Evolutionary conservation across 495 filamentous ascomycete genomes (phyloP).

Genomic region (Talaromyces thailandensis): DNA sequence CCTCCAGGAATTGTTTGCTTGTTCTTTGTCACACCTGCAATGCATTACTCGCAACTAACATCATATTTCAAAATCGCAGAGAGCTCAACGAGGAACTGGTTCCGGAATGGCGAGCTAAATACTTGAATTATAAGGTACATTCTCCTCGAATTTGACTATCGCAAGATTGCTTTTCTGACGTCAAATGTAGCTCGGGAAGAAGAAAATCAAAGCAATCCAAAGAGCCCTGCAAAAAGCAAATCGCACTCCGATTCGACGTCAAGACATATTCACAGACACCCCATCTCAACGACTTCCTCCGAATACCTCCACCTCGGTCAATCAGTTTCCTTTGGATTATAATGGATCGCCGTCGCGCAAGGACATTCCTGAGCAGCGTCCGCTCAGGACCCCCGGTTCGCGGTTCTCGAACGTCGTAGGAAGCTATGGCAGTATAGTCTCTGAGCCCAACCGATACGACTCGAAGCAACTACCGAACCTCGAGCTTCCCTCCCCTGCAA

Average conservation of each 20-base stretch:
- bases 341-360: slow-evolving; percentile 6
- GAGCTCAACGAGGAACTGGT: slow-evolving; percentile 82
- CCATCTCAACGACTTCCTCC: not conserved
- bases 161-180: not conserved
- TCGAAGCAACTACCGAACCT: slow-evolving; percentile 38
- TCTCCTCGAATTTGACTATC: not conserved
- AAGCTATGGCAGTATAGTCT: slow-evolving; percentile 70
- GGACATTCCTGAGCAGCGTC: slow-evolving; percentile 25
- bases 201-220: slow-evolving; percentile 74
- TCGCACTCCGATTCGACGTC: slow-evolving; percentile 37
- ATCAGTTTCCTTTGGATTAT: slow-evolving; percentile 6
- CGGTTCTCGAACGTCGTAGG: slow-evolving; percentile 28
- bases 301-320: not conserved
- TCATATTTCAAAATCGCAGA: slow-evolving; percentile 22
- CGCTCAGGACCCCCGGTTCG: slow-evolving; percentile 28
- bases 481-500: slow-evolving; percentile 68
- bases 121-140: slow-evolving; percentile 78
- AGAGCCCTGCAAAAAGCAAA: slow-evolving; percentile 54
- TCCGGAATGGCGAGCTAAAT: slow-evolving; percentile 89
- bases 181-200: slow-evolving; percentile 57
- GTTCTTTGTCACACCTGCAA: not conserved
- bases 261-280: not conserved
- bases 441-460: slow-evolving; percentile 43
- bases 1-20: not conserved
- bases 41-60: slow-evolving; percentile 12